phyloP scores from a whole-genome alignment of 768 basidiomycete species.

The Russula sp. region DNA sequence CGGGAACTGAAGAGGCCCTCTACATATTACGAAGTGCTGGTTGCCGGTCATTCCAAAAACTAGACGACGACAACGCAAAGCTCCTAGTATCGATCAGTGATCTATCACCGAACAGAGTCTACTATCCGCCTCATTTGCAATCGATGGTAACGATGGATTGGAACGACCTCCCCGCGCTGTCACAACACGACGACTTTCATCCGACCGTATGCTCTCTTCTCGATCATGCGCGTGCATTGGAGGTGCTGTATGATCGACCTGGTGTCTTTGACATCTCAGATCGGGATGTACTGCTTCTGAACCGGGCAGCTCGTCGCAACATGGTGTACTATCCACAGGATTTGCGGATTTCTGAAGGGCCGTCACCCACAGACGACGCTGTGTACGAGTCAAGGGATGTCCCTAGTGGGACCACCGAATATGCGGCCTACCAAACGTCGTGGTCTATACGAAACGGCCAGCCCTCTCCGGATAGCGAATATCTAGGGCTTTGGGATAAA shows the following conservation, averaged over 20 bases:
- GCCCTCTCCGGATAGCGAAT: neutral
- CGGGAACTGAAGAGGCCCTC: no score
- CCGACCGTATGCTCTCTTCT: no score
- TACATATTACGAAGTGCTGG: no score
- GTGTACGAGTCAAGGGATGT: neutral
- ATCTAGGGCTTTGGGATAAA: neutral
- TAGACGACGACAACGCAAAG: slow-evolving; percentile 15
- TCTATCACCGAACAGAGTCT: slow-evolving; percentile 6
- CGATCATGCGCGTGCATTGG: no score
- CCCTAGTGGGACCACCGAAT: neutral
- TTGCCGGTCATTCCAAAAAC: slow-evolving; percentile 37
- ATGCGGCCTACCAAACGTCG: neutral
- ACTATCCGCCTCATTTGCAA: no score
- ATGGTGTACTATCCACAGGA: slow-evolving; percentile 5
- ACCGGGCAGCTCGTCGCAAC: slow-evolving; percentile 4
- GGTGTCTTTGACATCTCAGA: no score
- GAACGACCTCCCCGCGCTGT: no score
- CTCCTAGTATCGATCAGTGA: slow-evolving; percentile 2
- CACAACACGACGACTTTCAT: no score
- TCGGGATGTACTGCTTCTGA: neutral
- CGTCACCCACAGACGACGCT: neutral
- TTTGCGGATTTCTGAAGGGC: neutral
- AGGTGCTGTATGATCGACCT: no score
- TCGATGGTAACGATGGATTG: no score
- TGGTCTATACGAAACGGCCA: slow-evolving; percentile 2